Conservation (phyloP, 23 red algal species). For the Chondrus crispus region DNA sequence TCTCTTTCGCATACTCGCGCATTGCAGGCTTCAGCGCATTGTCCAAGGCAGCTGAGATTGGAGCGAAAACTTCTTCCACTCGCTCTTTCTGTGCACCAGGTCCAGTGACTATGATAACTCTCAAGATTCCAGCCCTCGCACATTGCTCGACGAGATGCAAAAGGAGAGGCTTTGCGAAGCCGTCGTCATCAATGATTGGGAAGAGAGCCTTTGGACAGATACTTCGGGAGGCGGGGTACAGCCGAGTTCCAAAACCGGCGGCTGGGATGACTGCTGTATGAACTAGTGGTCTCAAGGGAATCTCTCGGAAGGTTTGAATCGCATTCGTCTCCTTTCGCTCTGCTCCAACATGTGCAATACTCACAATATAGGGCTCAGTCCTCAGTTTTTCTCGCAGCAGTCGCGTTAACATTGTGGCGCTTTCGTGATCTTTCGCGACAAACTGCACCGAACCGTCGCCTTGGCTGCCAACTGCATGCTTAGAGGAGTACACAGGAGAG, state of each 20-base stretch:
- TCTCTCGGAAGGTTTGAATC: not conserved
- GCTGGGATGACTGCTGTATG: constrained; percentile 44
- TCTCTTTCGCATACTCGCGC: constrained; percentile 34
- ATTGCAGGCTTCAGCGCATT: constrained; percentile 33
- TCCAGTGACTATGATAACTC: constrained; percentile 9
- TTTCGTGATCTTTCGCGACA: constrained; percentile 28
- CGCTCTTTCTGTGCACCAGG: constrained; percentile 32
- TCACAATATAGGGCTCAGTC: constrained; percentile 9
- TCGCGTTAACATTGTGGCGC: not conserved
- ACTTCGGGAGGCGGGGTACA: constrained; percentile 40
- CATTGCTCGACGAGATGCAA: constrained; percentile 44
- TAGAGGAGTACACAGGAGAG: no score
- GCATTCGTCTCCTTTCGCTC: not conserved
- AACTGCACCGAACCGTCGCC: constrained; percentile 64
- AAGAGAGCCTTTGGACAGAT: constrained; percentile 50
- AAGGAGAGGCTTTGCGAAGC: constrained; percentile 47
- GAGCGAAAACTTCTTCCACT: constrained; percentile 35
- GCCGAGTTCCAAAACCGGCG: constrained; percentile 50
- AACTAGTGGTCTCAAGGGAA: not conserved
- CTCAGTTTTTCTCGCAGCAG: not conserved
- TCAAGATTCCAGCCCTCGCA: not conserved
- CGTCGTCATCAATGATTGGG: constrained; percentile 46
- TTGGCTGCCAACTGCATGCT: constrained; percentile 28
- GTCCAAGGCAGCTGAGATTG: constrained; percentile 5
- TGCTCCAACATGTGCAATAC: not conserved